A percentile compares a stretch with the other conserved stretches of the same genome.
Conservation (phyloP, 768 basidiomycete genomes). For the Lactifluus volemus region DNA sequence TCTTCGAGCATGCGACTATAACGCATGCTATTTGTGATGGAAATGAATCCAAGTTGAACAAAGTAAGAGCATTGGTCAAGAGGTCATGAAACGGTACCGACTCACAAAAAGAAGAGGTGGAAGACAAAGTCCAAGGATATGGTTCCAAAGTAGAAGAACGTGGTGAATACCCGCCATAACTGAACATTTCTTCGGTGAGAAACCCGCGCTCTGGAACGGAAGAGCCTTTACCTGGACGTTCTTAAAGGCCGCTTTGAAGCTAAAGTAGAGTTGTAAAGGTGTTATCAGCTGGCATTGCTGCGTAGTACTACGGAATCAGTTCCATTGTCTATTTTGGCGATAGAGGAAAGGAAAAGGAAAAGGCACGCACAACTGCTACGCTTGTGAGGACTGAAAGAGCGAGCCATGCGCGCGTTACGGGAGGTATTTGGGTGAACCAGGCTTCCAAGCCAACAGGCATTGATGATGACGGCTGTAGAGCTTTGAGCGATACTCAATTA, state of each 20-base stretch:
- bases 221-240: constrained; percentile 61
- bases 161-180: constrained; percentile 85
- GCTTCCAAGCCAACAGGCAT: constrained; percentile 86
- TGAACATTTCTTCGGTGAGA: constrained; percentile 28
- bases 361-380: constrained; percentile 65
- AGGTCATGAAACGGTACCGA: constrained; percentile 5
- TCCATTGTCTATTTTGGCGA: background rate
- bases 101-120: constrained; percentile 98
- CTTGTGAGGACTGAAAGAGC: constrained; percentile 70
- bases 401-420: constrained; percentile 84
- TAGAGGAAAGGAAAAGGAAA: background rate
- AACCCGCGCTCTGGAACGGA: background rate
- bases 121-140: constrained; percentile 92
- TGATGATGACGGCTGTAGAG: background rate
- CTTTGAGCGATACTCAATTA: no score
- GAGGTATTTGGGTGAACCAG: constrained; percentile 88
- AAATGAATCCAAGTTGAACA: background rate
- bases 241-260: constrained; percentile 73
- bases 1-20: constrained; percentile 97
- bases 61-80: background rate
- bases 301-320: background rate
- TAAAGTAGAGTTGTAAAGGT: constrained; percentile 88
- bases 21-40: constrained; percentile 61
- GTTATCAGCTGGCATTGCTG: constrained; percentile 92
- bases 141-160: constrained; percentile 93